These are phyloP conservation scores for Kalanchoe fedtschenkoi DNA, from an alignment of 164 flowering plant species.

Conservation along the genomic window DNA sequence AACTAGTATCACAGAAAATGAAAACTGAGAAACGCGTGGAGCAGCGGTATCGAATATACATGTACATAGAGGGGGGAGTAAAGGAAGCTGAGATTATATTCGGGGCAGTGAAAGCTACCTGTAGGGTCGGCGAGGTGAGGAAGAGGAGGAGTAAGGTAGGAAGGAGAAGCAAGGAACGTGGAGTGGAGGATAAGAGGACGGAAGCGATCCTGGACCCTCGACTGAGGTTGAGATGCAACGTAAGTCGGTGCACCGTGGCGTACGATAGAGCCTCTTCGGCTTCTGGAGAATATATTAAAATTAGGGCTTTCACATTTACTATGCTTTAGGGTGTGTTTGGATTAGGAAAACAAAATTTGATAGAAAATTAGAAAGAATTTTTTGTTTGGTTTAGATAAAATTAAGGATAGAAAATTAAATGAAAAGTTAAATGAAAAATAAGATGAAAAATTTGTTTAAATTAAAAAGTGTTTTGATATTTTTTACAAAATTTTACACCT, in stretches of 20 bases:
- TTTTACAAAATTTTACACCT: no score
- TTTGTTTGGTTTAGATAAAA: no score
- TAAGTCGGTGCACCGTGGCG: not conserved
- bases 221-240: not conserved
- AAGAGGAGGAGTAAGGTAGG: not conserved
- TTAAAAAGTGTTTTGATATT: no score
- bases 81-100: no score
- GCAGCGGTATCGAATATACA: not conserved
- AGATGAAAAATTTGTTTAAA: no score
- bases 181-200: slow-evolving; percentile 1
- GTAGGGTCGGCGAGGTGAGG: not conserved
- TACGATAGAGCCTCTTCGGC: not conserved
- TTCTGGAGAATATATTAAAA: no score
- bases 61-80: not conserved
- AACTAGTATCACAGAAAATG: not conserved
- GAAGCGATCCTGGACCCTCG: not conserved
- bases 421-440: no score
- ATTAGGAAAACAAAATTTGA: no score
- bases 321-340: no score
- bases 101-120: not conserved
- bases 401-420: no score
- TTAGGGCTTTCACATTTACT: no score
- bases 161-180: slow-evolving; percentile 1
- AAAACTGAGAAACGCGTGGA: not conserved
- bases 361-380: no score